Evolutionary conservation across 257 asterid species (phyloP), one percentile per base, ranked within the genome.

Genomic region (Euphrasia confusa): DNA sequence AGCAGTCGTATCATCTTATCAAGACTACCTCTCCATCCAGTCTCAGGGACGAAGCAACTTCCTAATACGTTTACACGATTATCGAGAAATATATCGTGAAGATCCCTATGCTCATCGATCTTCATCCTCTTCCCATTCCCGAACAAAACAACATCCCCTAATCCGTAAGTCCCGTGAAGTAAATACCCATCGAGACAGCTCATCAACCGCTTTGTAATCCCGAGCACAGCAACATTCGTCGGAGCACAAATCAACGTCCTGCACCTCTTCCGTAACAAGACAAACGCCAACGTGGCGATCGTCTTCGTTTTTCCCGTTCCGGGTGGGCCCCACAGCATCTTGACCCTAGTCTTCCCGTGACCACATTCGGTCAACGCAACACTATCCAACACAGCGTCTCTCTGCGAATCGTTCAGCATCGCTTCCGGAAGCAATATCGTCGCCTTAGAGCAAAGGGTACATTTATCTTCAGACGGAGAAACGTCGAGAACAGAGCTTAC

Each of bases 251-350:
- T 73, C 60, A 81, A 53, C 17, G 94, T 81, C 79, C 87, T 81
- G 59, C 81, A 72, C 65, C 64, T 75, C 70, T 69, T 48, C 57
- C 62, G 57, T 7, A 78, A 62, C 59, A 88, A 70, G 13, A 71
- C 35, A 50, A 44, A 64, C 17, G 73, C 60, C 45, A 88, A 59
- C 0, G 86, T 59, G 33, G 84, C 72, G 4, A 78, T 66, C 1
- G 94, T 85, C 59, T 71, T 88, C 3, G 91, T 88, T 61, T 88
- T 88, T 30, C 96, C 96, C 0, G 94, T 88, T 60, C 96, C 96
- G 9, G 96, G 96, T 1, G 96, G 96, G 40, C 96, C 96, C 96
- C 96, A 83, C 42, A 81, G 79, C 58, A 88, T 83, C 69, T 75
- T 81, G 52, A 74, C 70, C 4, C 72, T 62, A 8, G 24, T 21